These are phyloP conservation scores for Trichaptum fuscoviolaceum DNA, from an alignment of 768 basidiomycete genomes.

Conservation along the genomic window DNA sequence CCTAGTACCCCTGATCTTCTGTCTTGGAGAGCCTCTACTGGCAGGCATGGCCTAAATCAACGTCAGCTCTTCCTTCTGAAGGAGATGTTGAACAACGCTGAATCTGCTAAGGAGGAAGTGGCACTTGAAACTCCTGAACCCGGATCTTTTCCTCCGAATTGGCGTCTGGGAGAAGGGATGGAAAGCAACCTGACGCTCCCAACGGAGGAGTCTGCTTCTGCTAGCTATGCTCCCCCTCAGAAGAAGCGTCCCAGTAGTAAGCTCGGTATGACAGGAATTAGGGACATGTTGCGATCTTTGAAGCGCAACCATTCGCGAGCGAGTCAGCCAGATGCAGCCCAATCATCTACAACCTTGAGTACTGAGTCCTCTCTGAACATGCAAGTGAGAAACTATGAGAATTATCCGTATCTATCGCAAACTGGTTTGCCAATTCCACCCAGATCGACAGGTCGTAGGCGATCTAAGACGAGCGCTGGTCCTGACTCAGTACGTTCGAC, in stretches of 20 bases:
- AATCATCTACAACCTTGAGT: constrained; percentile 48
- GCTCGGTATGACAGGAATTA: constrained; percentile 63
- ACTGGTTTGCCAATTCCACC: constrained; percentile 27
- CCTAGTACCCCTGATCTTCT: constrained; percentile 29
- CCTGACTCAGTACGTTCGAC: constrained; percentile 43
- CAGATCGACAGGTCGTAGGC: constrained; percentile 26
- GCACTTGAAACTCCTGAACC: neutral
- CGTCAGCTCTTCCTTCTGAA: constrained; percentile 73
- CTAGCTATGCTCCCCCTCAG: constrained; percentile 24
- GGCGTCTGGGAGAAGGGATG: constrained; percentile 74
- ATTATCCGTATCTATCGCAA: constrained; percentile 24
- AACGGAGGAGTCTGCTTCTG: constrained; percentile 46
- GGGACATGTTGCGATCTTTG: constrained; percentile 69
- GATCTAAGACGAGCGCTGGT: constrained; percentile 50
- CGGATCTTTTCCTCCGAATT: constrained; percentile 24
- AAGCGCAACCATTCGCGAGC: constrained; percentile 43
- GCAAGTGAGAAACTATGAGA: constrained; percentile 15
- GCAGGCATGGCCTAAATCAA: constrained; percentile 77
- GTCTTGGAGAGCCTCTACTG: constrained; percentile 78
- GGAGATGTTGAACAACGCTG: constrained; percentile 65
- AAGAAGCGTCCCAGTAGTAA: constrained; percentile 49
- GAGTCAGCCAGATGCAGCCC: constrained; percentile 20
- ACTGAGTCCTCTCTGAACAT: constrained; percentile 49
- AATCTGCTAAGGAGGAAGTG: constrained; percentile 16
- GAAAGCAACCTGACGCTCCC: constrained; percentile 74